Evolutionary conservation across 768 basidiomycete species (phyloP), one percentile per base, ranked within the genome.

Genomic region (Asterophora parasitica): DNA sequence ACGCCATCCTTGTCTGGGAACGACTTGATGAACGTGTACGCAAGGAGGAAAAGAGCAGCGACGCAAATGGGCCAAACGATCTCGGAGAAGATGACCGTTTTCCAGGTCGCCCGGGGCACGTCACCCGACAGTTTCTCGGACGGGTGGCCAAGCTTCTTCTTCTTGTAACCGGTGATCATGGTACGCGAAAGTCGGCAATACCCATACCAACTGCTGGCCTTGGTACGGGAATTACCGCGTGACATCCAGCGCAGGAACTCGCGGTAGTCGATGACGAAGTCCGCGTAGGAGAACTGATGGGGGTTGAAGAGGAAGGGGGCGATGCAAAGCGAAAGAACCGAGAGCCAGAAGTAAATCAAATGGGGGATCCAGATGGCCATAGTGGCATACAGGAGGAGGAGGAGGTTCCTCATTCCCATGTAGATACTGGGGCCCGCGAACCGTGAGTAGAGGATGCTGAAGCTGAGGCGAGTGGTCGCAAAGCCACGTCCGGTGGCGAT

Each of bases 391-490:
- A 96, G 83, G 58, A 99, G 75, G 48, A 98, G 63, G 20, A 97
- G 72, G 16, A 97, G 74, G 55, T 94, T 95, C 54, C 96, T 79
- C 84, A 98, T 91, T 54, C 95, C 95, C 77, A 97, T 83, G 74
- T 99, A 99, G 65, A 99, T 97, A 59, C 92, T 94, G n/a, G 96
- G 95, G 13, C 96, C 96, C 36, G 96, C 96, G 69, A 99, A 99
- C 44, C 96, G 88, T 15, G 96, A 97, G 70, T 97, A 99, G 20
- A 98, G 80, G 59, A 97, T 95, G 59, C 85, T 85, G 78, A 99
- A 99, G 23, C 85, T 91, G 53, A 97, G 89, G 28, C 96, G 84
- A 32, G 90, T 94, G 9, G 96, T 99, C 20, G 95, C 96, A 65
- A 99, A 99, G 43, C 96, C 96, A 73, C 96, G 91, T 50, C 96